Evolutionary conservation across 2,329 filamentous ascomycete species (phyloP).

Genomic region (Cyclaneusma minus): DNA sequence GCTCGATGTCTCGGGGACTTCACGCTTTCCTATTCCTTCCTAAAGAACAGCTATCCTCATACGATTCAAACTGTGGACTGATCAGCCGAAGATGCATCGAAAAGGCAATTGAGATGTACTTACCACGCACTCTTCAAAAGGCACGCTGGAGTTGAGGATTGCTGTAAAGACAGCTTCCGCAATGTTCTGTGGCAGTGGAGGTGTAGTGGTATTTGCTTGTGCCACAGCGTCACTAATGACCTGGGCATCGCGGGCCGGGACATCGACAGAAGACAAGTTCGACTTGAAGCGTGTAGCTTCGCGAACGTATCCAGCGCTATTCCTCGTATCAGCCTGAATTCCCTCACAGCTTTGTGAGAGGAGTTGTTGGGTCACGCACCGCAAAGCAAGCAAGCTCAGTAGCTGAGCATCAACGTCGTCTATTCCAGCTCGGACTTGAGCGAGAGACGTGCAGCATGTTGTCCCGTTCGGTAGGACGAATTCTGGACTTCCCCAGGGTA

Average conservation of each 20-base stretch:
- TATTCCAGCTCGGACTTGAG: slow-evolving; percentile 7
- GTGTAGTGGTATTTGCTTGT: slow-evolving; percentile 4
- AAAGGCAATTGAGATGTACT: too few relatives aligned
- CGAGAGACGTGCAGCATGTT: slow-evolving; percentile 6
- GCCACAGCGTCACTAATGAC: slow-evolving; percentile 7
- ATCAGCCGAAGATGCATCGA: too few relatives aligned
- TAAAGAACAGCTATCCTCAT: too few relatives aligned
- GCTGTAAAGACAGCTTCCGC: slow-evolving; percentile 7
- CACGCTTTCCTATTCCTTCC: too few relatives aligned
- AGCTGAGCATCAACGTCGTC: slow-evolving; percentile 6
- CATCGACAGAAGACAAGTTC: slow-evolving; percentile 5
- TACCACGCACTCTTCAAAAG: too few relatives aligned
- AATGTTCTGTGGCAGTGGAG: slow-evolving; percentile 6
- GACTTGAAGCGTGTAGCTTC: slow-evolving; percentile 10
- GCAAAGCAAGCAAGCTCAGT: slow-evolving; percentile 4
- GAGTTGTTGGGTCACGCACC: too few relatives aligned
- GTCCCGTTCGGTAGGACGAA: slow-evolving; percentile 6
- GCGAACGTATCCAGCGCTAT: slow-evolving; percentile 7
- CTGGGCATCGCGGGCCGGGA: slow-evolving; percentile 5
- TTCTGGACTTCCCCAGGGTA: slow-evolving; percentile 6
- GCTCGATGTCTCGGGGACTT: too few relatives aligned
- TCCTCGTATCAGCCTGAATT: too few relatives aligned
- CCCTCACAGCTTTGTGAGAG: too few relatives aligned
- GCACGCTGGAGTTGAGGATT: too few relatives aligned
- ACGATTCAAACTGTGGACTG: too few relatives aligned